Base-by-base conservation (phyloP, 2,329 filamentous ascomycete species). In the Pseudohalonectria lignicola region DNA sequence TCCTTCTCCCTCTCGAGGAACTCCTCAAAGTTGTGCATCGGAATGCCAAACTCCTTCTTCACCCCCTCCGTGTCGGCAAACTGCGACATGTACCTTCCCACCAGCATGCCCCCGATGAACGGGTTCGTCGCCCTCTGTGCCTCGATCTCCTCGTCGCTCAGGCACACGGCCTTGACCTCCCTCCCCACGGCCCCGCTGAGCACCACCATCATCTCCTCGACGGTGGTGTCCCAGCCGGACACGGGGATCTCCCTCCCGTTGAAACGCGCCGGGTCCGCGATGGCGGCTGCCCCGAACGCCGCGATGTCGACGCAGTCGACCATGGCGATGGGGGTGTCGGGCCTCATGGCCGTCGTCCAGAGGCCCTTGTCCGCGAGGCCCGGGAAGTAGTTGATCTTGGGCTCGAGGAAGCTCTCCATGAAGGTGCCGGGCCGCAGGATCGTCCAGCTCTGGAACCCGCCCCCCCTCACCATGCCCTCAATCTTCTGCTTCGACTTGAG, bases 381-480 rank as follows among this genome's bases (percentile, higher is more conserved):
- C 0, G 57, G 54, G 41, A 63, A 67, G 52, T 62, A 55, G 8
- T 36, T 37, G 2, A 61, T 58, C 10, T 61, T 51, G 3, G 67
- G 67, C 4, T 51, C 40, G 4, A 71, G 34, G 42, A 64, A 66
- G 46, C 75, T 74, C 16, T 59, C 56, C 62, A 70, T 68, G 54
- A 75, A 74, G 45, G 58, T 62, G 2, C 62, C 65, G 0, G 67
- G 66, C 2, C 67, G 64, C 2, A 75, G 47, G 17, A 74, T 59
- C 0, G 69, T 71, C 61, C 63, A 73, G 7, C 49, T 43, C 12
- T 57, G 43, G 41, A 69, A 63, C 2, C 59, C 59, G 1, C 52
- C 48, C 8, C 45, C 39, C 16, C 56, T 51, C 4, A 67, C 48
- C 16, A 52, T 51, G 1, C 53, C 42, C 43, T 74, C 69, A 17